Conservation (phyloP, 441 rosid species). For the Geranium incanum region DNA sequence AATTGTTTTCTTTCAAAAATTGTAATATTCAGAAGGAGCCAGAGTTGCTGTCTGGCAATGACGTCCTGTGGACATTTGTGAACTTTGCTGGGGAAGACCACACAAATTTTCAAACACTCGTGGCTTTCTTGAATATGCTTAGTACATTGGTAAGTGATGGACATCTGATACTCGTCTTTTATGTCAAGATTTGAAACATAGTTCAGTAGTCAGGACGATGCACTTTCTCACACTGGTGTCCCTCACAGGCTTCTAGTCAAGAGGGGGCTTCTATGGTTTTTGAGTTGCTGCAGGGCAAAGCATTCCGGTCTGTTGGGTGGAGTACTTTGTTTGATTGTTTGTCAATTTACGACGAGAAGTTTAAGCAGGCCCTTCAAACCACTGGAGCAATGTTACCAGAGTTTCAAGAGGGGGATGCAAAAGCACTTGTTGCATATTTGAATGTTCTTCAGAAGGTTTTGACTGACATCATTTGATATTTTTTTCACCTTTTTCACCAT, state of each 20-base stretch:
- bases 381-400: constrained; percentile 87
- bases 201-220: constrained; percentile 4
- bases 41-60: constrained; percentile 83
- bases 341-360: constrained; percentile 75
- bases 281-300: constrained; percentile 83
- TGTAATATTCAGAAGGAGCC: constrained; percentile 67
- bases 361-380: constrained; percentile 81
- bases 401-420: constrained; percentile 92
- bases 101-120: constrained; percentile 87
- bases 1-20: constrained; percentile 7
- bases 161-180: constrained; percentile 10
- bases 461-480: neutral
- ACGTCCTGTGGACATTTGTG: constrained; percentile 95
- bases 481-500: neutral
- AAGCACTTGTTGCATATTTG: constrained; percentile 94
- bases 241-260: constrained; percentile 74
- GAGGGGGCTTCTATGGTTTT: constrained; percentile 92
- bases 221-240: constrained; percentile 20
- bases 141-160: constrained; percentile 71
- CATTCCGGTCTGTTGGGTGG: constrained; percentile 93
- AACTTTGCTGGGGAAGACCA: constrained; percentile 98
- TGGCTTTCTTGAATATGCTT: constrained; percentile 89
- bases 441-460: constrained; percentile 87
- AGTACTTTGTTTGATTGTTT: constrained; percentile 84
- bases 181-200: constrained; percentile 16